Evolutionary conservation across 805 yeast species (phyloP).

Genomic region (Candida awuae): DNA sequence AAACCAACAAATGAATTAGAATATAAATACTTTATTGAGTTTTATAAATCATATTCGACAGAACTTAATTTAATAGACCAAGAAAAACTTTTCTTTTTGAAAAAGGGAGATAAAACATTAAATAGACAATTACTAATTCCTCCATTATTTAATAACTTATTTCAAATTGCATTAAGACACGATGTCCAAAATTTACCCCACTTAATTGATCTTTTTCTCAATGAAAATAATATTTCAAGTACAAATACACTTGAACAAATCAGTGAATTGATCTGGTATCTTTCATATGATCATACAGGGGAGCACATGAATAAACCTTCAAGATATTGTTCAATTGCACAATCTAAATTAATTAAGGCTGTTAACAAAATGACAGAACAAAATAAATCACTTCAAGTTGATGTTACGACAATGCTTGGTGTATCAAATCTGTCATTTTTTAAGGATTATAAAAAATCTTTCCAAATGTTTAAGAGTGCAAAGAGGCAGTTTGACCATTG

Average conservation of each 20-base stretch:
- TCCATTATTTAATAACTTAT: slow-evolving; percentile 23
- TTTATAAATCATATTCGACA: slow-evolving; percentile 17
- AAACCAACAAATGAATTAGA: slow-evolving; percentile 21
- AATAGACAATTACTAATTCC: slow-evolving; percentile 20
- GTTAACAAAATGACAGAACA: slow-evolving; percentile 17
- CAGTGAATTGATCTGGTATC: slow-evolving; percentile 25
- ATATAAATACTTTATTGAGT: slow-evolving; percentile 19
- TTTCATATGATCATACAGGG: slow-evolving; percentile 25
- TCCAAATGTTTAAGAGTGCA: slow-evolving; percentile 22
- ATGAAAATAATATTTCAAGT: slow-evolving; percentile 11
- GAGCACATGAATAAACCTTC: slow-evolving; percentile 19
- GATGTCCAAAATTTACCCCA: slow-evolving; percentile 17
- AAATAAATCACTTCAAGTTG: slow-evolving; percentile 15
- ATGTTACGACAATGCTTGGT: slow-evolving; percentile 24
- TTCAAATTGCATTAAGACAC: slow-evolving; percentile 20
- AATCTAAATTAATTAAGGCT: slow-evolving; percentile 19
- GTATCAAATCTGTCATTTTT: slow-evolving; percentile 24
- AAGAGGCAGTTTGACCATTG: slow-evolving; percentile 26
- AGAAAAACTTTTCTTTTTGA: slow-evolving; percentile 20
- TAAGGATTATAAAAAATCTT: slow-evolving; percentile 19
- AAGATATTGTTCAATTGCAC: slow-evolving; percentile 18
- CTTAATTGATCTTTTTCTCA: slow-evolving; percentile 16
- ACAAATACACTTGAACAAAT: slow-evolving; percentile 18
- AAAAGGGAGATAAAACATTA: slow-evolving; percentile 13
- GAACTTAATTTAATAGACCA: slow-evolving; percentile 22